phyloP scores from a whole-genome alignment of 352 stramenopile genomes.

The Phytophthora niederhauseri region DNA sequence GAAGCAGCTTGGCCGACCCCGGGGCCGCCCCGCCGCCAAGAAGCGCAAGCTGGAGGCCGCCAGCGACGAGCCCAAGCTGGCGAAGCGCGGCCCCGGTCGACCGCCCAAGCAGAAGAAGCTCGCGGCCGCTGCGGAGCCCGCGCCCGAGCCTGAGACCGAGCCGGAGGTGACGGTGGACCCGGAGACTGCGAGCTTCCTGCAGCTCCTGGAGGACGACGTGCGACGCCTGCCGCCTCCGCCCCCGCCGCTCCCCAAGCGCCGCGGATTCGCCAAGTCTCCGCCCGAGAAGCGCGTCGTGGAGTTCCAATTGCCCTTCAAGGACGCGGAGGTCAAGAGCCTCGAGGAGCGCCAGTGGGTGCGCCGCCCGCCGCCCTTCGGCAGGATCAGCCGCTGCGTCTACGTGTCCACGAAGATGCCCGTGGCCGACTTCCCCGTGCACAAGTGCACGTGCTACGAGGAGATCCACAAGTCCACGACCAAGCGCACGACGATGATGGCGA shows the following conservation, averaged over 20 bases:
- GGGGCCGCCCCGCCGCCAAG: constrained; percentile 9
- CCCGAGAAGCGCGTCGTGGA: constrained; percentile 21
- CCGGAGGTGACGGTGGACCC: constrained; percentile 6
- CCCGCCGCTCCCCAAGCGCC: constrained; percentile 13
- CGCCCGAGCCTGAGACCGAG: constrained; percentile 7
- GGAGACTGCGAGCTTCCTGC: constrained; percentile 39
- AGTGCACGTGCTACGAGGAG: constrained; percentile 74
- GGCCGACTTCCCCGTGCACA: constrained; percentile 67
- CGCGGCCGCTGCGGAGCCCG: neutral
- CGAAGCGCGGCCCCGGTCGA: constrained; percentile 17
- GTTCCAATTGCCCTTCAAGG: constrained; percentile 51
- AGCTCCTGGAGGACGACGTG: constrained; percentile 36
- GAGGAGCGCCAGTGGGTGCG: constrained; percentile 55
- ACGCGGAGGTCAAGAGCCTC: constrained; percentile 38
- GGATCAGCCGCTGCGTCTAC: constrained; percentile 78
- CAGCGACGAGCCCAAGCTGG: constrained; percentile 11
- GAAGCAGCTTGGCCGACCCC: constrained; percentile 13
- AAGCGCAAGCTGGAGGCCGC: constrained; percentile 36
- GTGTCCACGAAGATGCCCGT: constrained; percentile 62
- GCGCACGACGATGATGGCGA: constrained; percentile 59
- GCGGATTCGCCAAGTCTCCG: constrained; percentile 1
- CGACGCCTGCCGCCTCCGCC: constrained; percentile 18
- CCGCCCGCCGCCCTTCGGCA: constrained; percentile 62
- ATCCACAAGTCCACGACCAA: constrained; percentile 56
- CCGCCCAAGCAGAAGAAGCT: constrained; percentile 26